Evolutionary conservation across 176 grass and related monocot species (phyloP).

Genomic region (Oropetium thomaeum): DNA sequence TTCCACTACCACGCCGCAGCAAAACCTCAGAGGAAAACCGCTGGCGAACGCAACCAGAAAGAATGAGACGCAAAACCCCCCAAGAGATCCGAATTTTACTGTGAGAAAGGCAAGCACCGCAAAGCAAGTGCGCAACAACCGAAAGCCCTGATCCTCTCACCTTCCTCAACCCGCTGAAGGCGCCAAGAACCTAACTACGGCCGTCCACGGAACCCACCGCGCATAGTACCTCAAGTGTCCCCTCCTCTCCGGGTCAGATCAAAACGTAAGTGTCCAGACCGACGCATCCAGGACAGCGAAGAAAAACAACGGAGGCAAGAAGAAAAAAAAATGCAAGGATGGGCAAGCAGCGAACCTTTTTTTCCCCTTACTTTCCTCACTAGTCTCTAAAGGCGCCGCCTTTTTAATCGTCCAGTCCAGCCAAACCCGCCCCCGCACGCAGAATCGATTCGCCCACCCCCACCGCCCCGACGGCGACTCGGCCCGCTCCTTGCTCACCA

Average conservation of each 20-base stretch:
- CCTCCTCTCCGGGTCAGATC: conserved; percentile 30
- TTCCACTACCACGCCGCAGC: not conserved
- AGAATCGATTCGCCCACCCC: conserved; percentile 45
- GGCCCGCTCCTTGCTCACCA: not conserved
- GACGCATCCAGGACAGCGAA: conserved; percentile 19
- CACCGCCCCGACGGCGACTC: conserved; percentile 11
- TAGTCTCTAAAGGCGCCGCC: conserved; percentile 25
- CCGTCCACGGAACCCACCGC: conserved; percentile 10
- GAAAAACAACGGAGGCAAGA: not conserved
- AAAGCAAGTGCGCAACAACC: conserved; percentile 25
- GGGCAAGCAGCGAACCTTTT: conserved; percentile 18
- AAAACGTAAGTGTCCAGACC: conserved; percentile 28
- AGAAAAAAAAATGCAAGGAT: conserved; percentile 8
- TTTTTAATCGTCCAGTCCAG: conserved; percentile 27
- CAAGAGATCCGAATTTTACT: conserved; percentile 28
- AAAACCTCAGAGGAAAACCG: not conserved
- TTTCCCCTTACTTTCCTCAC: conserved; percentile 15
- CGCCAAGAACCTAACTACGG: conserved; percentile 20
- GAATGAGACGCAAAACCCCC: conserved; percentile 13
- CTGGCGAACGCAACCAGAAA: conserved; percentile 13
- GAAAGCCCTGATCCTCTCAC: conserved; percentile 29
- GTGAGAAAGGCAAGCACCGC: conserved; percentile 23
- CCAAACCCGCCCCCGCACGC: conserved; percentile 6
- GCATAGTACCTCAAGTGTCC: not conserved
- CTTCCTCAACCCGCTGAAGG: conserved; percentile 27